Evolutionary conservation across 148 eudicot genomes (phyloP), one percentile per base, ranked within the genome.

Genomic region (Chenopodium formosanum): DNA sequence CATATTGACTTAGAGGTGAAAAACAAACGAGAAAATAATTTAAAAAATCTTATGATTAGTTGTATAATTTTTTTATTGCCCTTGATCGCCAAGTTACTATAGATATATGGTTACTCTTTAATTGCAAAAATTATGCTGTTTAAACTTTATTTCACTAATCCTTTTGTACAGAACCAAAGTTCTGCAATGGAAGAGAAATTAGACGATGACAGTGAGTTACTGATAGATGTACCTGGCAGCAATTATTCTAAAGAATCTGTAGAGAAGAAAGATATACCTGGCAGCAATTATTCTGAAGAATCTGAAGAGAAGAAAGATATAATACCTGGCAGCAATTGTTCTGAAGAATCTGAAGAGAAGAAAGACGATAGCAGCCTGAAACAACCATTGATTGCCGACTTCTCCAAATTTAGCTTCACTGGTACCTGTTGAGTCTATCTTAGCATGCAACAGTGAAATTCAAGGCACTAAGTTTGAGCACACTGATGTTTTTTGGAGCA

Each of bases 161-260:
- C 75, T 67, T 40, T 50, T 83, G 48, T 68, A 77, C 87, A 91
- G 97, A 89, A 88, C 17, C 69, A 72, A 50, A 70, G 25, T 62
- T 32, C 68, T 11, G 84, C 37, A 11, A 68, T 64, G 34, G 70
- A 84, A 77, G 75, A 87, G 56, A 82, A 76, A 10, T 58, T 56
- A 50, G 81, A 40, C 6, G 82, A 63, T 13, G 95, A 92, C 13
- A 82, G 84, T 9, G 90, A 90, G 46, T 89, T 95, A 76, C 76
- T 95, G 22, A 79, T 93, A 47, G 70, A 82, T 46, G 94, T 92
- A 84, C 98, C 98, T 3, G 97, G 94, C 56, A 93, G 98, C 71
- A 89, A 40, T 40, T 40, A 40, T 40, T 40, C 44, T 40, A 40
- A 40, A 40, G 44, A 40, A 40, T 40, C 44, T 40, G 44, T 40